These are phyloP conservation scores for Euphorbia peplus DNA, from an alignment of 345 rosid species.

Conservation along the genomic window DNA sequence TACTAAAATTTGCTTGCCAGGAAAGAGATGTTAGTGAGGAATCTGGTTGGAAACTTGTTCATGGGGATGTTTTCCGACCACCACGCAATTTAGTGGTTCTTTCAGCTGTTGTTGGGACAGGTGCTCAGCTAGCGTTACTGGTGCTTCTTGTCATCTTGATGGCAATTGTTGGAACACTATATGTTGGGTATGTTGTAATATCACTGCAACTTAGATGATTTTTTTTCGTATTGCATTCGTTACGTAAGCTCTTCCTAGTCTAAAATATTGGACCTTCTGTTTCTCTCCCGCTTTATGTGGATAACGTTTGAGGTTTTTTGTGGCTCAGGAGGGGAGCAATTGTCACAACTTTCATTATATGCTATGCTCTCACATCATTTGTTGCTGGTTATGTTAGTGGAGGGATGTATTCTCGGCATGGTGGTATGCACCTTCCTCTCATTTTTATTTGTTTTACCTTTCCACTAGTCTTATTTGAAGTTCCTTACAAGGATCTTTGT, in stretches of 20 bases:
- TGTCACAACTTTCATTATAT: slow-evolving; percentile 92
- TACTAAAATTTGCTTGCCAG: slow-evolving; percentile 32
- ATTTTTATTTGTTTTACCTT: slow-evolving; percentile 7
- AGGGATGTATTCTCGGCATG: slow-evolving; percentile 97
- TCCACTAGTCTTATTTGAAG: neutral
- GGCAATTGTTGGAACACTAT: slow-evolving; percentile 88
- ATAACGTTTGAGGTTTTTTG: slow-evolving; percentile 13
- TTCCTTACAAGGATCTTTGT: slow-evolving; percentile 5
- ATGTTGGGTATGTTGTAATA: slow-evolving; percentile 66
- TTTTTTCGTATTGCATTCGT: neutral
- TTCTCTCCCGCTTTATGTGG: neutral
- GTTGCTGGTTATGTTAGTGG: slow-evolving; percentile 98
- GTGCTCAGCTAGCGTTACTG: slow-evolving; percentile 88
- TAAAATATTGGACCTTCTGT: neutral
- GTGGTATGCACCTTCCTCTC: slow-evolving; percentile 52
- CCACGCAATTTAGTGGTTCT: slow-evolving; percentile 61
- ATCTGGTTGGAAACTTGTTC: slow-evolving; percentile 98
- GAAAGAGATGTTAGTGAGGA: slow-evolving; percentile 97
- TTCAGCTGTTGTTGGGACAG: slow-evolving; percentile 94
- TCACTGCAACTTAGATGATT: neutral
- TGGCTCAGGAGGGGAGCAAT: slow-evolving; percentile 95
- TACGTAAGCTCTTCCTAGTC: too few relatives aligned
- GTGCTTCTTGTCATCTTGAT: slow-evolving; percentile 88
- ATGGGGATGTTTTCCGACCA: slow-evolving; percentile 92
- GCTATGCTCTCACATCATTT: slow-evolving; percentile 96